Evolutionary conservation across 2,329 filamentous ascomycete genomes (phyloP), one percentile per base, ranked within the genome.

Genomic region (Fusarium lateritium): DNA sequence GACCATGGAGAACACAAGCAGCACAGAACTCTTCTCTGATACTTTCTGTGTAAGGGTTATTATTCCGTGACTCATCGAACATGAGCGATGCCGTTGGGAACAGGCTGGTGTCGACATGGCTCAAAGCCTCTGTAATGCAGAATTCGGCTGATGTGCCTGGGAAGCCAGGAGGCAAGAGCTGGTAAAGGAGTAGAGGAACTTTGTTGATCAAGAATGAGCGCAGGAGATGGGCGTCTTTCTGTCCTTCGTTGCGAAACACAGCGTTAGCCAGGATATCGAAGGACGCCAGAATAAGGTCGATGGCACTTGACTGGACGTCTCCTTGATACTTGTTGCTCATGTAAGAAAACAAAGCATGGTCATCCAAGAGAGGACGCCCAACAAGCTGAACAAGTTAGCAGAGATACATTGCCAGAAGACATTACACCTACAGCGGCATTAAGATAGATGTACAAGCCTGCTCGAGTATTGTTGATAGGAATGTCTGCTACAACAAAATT

Each of bases 251-350:
- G 7, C 85, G 88, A 71, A 96, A 93, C 67, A 95, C 92, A 7
- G 92, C 92, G 74, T 97, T 97, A 36, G 94, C 92, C 17, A 99
- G 84, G 7, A 97, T 87, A 73, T 98, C 94, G 75, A 99, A 98
- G 0, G 94, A 91, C 2, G 94, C 93, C 11, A 95, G 87, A 42
- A 98, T 92, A 3, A 98, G 84, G 73, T 98, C 94, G 55, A 94
- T 89, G 1, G 92, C 89, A 44, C 94, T 89, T 14, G 88, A 86
- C 78, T 95, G 92, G 42, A 92, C 86, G 73, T 97, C 92, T 39
- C 91, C 92, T 87, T 94, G 33, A 76, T 97, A 98, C 77, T 94
- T 88, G 70, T 94, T 93, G 73, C 94, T 90, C 42, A 98, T 81
- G 79, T 94, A 96, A 50, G 88, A 92, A 70, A 96, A 89, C 13